Conservation (phyloP, 2,329 filamentous ascomycete species). For the Trichoderma atrobrunneum region DNA sequence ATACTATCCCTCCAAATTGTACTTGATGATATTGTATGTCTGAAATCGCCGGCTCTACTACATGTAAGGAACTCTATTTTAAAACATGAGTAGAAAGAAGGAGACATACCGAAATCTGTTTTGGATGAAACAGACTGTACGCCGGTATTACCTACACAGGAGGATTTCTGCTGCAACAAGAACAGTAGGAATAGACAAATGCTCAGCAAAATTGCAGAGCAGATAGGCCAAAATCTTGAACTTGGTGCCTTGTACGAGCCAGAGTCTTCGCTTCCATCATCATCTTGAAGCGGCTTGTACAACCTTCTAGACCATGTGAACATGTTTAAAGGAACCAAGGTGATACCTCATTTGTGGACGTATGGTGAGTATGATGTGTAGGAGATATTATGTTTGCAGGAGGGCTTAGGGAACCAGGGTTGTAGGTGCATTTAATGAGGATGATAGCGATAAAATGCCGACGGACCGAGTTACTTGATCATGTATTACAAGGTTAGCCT, state of each 20-base stretch:
- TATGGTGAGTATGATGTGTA: background rate
- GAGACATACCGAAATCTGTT: background rate
- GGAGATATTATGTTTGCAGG: background rate
- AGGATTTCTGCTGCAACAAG: background rate
- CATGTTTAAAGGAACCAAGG: background rate
- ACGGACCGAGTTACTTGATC: background rate
- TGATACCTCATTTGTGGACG: background rate
- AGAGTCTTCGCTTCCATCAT: background rate
- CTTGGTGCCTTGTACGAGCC: too few relatives aligned
- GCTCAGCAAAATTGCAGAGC: background rate
- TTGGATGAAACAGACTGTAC: background rate
- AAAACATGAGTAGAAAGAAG: too few relatives aligned
- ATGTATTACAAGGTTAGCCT: background rate
- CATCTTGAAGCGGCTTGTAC: background rate
- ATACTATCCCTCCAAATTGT: background rate
- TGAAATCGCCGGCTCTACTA: background rate
- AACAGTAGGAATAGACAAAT: background rate
- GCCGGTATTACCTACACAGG: too few relatives aligned
- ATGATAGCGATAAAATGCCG: background rate
- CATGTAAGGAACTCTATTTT: background rate
- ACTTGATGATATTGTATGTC: background rate
- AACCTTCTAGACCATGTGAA: background rate
- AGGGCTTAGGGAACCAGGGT: background rate
- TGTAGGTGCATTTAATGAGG: background rate
- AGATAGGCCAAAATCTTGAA: background rate